phyloP scores from a whole-genome alignment of 352 stramenopile species.

The Phytopythium aichiense region DNA sequence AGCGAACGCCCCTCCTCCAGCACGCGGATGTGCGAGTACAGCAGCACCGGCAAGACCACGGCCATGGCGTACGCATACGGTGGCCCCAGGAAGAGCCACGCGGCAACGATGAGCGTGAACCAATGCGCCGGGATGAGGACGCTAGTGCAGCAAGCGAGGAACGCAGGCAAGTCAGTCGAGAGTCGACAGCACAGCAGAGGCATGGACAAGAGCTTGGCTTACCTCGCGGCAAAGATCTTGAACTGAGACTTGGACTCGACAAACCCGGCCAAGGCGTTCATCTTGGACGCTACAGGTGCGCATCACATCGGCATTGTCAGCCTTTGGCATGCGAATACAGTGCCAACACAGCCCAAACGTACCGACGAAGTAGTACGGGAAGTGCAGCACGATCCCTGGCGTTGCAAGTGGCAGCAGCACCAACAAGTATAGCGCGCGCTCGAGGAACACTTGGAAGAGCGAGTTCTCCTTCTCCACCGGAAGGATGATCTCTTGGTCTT shows the following conservation, averaged over 20 bases:
- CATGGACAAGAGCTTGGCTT: constrained; percentile 11
- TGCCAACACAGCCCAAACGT: constrained; percentile 7
- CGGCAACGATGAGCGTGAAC: constrained; percentile 52
- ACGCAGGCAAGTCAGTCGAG: constrained; percentile 3
- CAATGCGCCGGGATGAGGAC: constrained; percentile 67
- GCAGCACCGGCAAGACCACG: constrained; percentile 49
- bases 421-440: constrained; percentile 59
- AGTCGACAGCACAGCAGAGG: background rate
- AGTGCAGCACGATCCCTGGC: constrained; percentile 63
- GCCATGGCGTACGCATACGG: constrained; percentile 57
- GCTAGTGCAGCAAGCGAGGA: constrained; percentile 16
- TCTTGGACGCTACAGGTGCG: constrained; percentile 39
- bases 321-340: background rate
- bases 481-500: constrained; percentile 64
- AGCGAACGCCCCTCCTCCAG: constrained; percentile 75
- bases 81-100: constrained; percentile 50
- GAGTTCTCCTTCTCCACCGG: constrained; percentile 44
- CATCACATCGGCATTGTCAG: background rate
- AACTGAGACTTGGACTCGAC: constrained; percentile 79
- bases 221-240: constrained; percentile 70
- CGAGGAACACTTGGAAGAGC: constrained; percentile 56
- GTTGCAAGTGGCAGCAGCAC: constrained; percentile 67
- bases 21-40: constrained; percentile 78
- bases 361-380: constrained; percentile 81
- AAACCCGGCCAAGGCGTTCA: constrained; percentile 64